Base-by-base conservation (phyloP, 2,329 filamentous ascomycete species). In the Lachnellula subtilissima region DNA sequence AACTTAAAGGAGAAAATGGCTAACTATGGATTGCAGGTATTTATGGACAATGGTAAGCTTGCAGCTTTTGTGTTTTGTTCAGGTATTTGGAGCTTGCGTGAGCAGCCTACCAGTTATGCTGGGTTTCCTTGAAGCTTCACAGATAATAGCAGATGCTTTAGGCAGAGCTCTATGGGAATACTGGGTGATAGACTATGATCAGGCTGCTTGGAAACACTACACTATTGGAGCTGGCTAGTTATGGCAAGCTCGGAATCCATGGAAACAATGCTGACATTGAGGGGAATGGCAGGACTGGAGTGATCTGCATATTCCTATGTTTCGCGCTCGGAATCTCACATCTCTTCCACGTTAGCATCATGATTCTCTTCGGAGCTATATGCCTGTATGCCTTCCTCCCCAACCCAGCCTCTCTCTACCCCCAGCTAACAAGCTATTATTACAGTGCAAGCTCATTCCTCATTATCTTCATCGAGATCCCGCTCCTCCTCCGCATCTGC, bases 401-500 rank as follows among this genome's bases (percentile, higher is more conserved):
- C 56, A 6, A 7, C 19, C 25, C 8, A n/a, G 6, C 5, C 37
- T 40, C 12, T 40, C 19, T 3, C 12, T 22, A 14, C 19, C 32
- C 23, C 37, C 48, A 57, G 22, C 55, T 66, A 53, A 61, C 50
- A 32, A 32, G 28, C 15, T 7, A n/a, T 19, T 9, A 22, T 23
- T 43, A 46, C 64, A 93, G 89, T 46, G 77, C 81, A 58, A 91
- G 81, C 50, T 81, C 85, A 14, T 84, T 91, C 66, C 67, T 92
- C 65, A 87, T 94, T 69, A 77, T 94, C 69, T 94, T 94, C 75
- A 81, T 93, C 70, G 89, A 99, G 74, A 87, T 99, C 17, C 94
- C 94, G 28, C 86, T 97, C 57, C 88, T 99, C 56, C 86, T 99
- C 60, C 89, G 94, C 75, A 97, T 99, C 77, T 99, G 94, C 78